phyloP scores from a whole-genome alignment of 2,329 filamentous ascomycete species.

The Phialophora expanda region DNA sequence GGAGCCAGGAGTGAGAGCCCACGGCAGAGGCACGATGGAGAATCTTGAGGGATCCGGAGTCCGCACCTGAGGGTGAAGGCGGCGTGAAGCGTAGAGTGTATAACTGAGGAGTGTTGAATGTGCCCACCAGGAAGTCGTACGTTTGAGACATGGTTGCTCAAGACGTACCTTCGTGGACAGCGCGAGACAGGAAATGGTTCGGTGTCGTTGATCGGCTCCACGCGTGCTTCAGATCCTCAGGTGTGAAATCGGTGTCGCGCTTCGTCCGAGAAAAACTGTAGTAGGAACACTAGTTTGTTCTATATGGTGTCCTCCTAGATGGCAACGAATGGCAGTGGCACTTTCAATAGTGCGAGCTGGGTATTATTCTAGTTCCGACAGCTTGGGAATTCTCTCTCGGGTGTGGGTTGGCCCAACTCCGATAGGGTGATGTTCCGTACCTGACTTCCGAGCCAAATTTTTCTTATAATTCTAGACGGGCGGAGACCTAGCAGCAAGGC shows the following conservation, averaged over 20 bases:
- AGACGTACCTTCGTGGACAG: background rate
- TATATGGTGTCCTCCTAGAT: background rate
- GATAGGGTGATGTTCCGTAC: background rate
- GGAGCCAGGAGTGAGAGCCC: slow-evolving; percentile 41
- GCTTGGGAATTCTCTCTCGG: background rate
- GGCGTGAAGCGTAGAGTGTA: slow-evolving; percentile 39
- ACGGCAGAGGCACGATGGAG: slow-evolving; percentile 36
- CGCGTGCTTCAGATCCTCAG: background rate
- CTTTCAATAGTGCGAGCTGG: background rate
- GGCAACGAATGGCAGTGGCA: background rate
- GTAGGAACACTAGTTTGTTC: background rate
- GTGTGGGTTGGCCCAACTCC: background rate
- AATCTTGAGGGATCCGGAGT: slow-evolving; percentile 27
- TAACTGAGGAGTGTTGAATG: slow-evolving; percentile 40
- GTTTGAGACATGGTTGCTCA: slow-evolving; percentile 17
- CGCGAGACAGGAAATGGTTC: background rate
- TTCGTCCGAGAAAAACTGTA: background rate
- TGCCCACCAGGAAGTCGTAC: slow-evolving; percentile 39
- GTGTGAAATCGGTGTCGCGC: no score
- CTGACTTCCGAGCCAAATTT: background rate
- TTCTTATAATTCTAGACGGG: background rate
- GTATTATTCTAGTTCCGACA: background rate
- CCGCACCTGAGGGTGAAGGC: slow-evolving; percentile 11
- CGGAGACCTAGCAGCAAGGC: background rate
- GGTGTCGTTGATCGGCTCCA: background rate